phyloP scores from a whole-genome alignment of 305 asterid species.

The Fraxinus velutina region DNA sequence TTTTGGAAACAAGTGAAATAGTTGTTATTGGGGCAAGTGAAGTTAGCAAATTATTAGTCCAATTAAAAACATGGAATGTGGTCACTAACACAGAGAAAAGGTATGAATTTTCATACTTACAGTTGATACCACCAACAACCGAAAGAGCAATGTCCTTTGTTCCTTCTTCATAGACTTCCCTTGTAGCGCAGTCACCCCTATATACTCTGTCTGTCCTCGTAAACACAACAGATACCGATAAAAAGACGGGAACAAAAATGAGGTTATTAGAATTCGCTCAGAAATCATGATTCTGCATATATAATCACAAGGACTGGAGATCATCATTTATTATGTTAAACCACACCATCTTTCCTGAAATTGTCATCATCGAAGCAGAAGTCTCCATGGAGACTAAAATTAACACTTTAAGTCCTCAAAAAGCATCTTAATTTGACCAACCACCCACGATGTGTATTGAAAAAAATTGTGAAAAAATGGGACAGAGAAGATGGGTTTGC shows the following conservation, averaged over 20 bases:
- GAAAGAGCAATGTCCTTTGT: constrained; percentile 76
- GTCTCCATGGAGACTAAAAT: background rate
- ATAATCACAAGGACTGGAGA: background rate
- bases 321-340: background rate
- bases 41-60: constrained; percentile 10
- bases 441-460: background rate
- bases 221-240: constrained; percentile 13
- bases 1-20: constrained; percentile 18
- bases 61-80: constrained; percentile 2
- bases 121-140: constrained; percentile 79
- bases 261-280: background rate
- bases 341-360: background rate
- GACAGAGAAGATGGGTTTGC: constrained; percentile 1
- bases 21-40: constrained; percentile 12
- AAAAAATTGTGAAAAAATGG: constrained; percentile 5
- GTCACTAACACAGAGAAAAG: constrained; percentile 12
- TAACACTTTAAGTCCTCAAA: background rate
- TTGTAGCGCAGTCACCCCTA: constrained; percentile 75
- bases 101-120: constrained; percentile 43
- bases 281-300: background rate
- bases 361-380: background rate
- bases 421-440: background rate
- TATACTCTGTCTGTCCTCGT: constrained; percentile 65
- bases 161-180: constrained; percentile 77
- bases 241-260: constrained; percentile 2